Conservation (phyloP, 495 filamentous ascomycete genomes). For the Jackrogersella multiformis region DNA sequence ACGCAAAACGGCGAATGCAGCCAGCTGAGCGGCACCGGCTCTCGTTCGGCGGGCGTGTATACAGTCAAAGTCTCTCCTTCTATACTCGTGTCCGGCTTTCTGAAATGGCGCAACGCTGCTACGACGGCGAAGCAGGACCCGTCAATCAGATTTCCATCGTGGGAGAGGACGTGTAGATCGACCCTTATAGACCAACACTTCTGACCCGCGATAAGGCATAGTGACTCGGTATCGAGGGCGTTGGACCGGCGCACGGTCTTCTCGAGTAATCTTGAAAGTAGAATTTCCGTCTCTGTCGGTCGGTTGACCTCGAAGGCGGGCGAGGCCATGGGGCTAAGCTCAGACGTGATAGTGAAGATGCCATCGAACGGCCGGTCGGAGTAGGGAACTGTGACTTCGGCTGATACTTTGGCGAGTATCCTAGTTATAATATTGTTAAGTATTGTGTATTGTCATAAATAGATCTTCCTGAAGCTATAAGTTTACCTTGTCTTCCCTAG, state of each 20-base stretch:
- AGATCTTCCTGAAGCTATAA: neutral
- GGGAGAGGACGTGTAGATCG: constrained; percentile 87
- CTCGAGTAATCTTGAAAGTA: constrained; percentile 88
- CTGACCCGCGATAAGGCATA: constrained; percentile 88
- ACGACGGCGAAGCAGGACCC: constrained; percentile 85
- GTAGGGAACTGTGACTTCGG: constrained; percentile 83
- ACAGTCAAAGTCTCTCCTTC: constrained; percentile 83
- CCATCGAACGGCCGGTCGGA: constrained; percentile 93
- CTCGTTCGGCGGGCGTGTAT: constrained; percentile 82
- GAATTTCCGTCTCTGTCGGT: constrained; percentile 80
- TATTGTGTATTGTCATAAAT: neutral
- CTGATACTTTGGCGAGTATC: constrained; percentile 84
- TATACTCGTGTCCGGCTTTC: constrained; percentile 85
- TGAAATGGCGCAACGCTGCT: constrained; percentile 87
- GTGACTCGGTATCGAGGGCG: constrained; percentile 91
- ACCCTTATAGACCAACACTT: constrained; percentile 92
- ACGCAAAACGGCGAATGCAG: constrained; percentile 90
- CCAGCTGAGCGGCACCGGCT: constrained; percentile 87
- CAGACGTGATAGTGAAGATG: constrained; percentile 88
- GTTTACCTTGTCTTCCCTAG: constrained; percentile 88
- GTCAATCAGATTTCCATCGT: constrained; percentile 89
- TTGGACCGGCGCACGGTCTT: constrained; percentile 90
- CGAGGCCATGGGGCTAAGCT: constrained; percentile 91
- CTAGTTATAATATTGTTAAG: constrained; percentile 53
- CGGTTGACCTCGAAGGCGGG: constrained; percentile 88